Conservation (phyloP, 2,329 filamentous ascomycete species). For the Sclerotinia glacialis region DNA sequence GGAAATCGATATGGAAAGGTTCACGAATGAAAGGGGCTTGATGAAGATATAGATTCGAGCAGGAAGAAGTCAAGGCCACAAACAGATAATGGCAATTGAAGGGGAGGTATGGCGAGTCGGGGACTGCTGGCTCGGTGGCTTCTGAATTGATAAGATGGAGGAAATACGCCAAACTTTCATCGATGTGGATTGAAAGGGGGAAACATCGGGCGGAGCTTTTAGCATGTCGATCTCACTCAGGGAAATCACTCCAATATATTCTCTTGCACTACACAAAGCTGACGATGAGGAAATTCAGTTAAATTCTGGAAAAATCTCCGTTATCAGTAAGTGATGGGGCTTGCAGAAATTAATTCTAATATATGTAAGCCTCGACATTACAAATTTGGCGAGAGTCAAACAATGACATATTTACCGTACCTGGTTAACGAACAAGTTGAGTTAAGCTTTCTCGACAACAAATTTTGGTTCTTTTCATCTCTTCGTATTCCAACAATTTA, state of each 20-base stretch:
- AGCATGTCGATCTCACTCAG: not conserved
- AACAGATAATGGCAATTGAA: not conserved
- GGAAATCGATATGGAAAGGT: not conserved
- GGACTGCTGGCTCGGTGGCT: not conserved
- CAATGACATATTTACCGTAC: not conserved
- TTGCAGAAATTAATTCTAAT: not conserved
- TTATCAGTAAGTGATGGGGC: not conserved
- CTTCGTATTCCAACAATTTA: not conserved
- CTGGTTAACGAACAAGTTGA: not conserved
- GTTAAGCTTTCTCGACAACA: not conserved
- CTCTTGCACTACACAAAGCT: not conserved
- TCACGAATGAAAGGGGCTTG: not conserved
- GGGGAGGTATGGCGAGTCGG: not conserved
- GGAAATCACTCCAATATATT: not conserved
- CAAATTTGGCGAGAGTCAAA: not conserved
- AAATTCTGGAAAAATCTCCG: not conserved
- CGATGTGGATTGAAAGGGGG: not conserved
- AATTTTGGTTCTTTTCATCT: not conserved
- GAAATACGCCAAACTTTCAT: not conserved
- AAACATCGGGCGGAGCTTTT: not conserved
- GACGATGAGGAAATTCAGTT: not conserved
- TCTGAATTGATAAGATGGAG: not conserved
- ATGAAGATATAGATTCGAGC: not conserved
- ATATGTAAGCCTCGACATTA: constrained; percentile 4
- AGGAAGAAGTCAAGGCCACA: not conserved